phyloP scores from a whole-genome alignment of 768 basidiomycete species.

The Podaxis pistillaris region DNA sequence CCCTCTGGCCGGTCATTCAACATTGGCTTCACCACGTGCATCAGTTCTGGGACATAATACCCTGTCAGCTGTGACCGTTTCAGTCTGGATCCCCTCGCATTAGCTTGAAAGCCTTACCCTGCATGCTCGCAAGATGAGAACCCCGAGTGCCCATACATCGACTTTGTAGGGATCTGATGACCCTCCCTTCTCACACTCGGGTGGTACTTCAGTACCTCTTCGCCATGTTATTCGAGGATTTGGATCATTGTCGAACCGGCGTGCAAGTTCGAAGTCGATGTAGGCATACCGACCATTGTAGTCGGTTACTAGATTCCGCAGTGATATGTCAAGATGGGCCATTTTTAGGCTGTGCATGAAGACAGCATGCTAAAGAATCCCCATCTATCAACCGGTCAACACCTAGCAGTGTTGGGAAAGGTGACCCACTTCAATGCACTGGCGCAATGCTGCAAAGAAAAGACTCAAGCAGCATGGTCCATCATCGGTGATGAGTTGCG shows the following conservation, averaged over 20 bases:
- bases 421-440: slow-evolving; percentile 61
- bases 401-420: not conserved
- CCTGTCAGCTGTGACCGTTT: slow-evolving; percentile 47
- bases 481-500: slow-evolving; percentile 51
- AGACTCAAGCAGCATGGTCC: slow-evolving; percentile 48
- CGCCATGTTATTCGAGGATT: slow-evolving; percentile 39
- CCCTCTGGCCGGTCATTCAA: slow-evolving; percentile 47
- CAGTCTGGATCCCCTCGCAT: not conserved
- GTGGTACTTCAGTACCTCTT: slow-evolving; percentile 67
- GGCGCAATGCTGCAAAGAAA: slow-evolving; percentile 58
- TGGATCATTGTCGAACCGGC: slow-evolving; percentile 41
- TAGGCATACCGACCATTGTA: slow-evolving; percentile 63
- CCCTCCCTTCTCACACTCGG: slow-evolving; percentile 59
- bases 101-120: slow-evolving; percentile 41
- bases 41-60: slow-evolving; percentile 57
- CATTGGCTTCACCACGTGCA: slow-evolving; percentile 58
- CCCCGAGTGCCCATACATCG: slow-evolving; percentile 71
- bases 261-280: slow-evolving; percentile 74
- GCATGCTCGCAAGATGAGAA: slow-evolving; percentile 62
- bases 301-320: slow-evolving; percentile 68
- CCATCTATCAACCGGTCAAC: not conserved
- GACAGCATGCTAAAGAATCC: slow-evolving; percentile 48
- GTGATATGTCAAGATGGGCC: slow-evolving; percentile 72
- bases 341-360: slow-evolving; percentile 70
- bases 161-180: slow-evolving; percentile 62